Evolutionary conservation across 2,329 filamentous ascomycete species (phyloP).

Genomic region (Thielaviopsis cerberus): DNA sequence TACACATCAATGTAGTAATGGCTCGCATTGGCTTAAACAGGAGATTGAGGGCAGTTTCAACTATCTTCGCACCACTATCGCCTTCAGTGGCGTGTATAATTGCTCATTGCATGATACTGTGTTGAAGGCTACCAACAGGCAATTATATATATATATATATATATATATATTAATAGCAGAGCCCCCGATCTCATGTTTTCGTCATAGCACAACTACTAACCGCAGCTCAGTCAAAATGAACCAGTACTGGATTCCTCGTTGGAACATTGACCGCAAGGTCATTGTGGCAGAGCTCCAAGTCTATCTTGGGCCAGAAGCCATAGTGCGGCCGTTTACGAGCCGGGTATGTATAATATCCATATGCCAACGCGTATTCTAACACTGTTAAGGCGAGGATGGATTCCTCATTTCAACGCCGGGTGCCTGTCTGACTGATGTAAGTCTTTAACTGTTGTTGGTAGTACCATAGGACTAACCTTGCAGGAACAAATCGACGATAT

Average conservation of each 20-base stretch:
- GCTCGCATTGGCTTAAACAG: too few relatives aligned
- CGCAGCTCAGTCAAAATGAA: slow-evolving; percentile 22
- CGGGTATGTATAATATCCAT: not conserved
- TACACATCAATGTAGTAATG: too few relatives aligned
- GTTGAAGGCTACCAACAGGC: too few relatives aligned
- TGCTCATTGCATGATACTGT: too few relatives aligned
- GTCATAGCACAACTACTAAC: not conserved
- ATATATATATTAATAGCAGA: not conserved
- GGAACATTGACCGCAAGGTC: slow-evolving; percentile 41
- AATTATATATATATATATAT: too few relatives aligned
- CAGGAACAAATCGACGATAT: slow-evolving; percentile 47
- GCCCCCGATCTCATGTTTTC: not conserved
- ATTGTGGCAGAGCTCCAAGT: slow-evolving; percentile 40
- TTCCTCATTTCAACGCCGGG: slow-evolving; percentile 41
- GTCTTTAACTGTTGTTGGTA: slow-evolving; percentile 14
- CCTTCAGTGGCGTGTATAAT: too few relatives aligned
- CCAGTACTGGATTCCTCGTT: slow-evolving; percentile 41
- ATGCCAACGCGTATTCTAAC: slow-evolving; percentile 17
- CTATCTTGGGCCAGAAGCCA: slow-evolving; percentile 33
- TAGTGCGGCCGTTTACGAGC: not conserved
- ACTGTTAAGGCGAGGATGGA: slow-evolving; percentile 37
- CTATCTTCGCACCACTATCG: too few relatives aligned
- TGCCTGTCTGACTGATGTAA: slow-evolving; percentile 39
- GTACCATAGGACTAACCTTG: not conserved
- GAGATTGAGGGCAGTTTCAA: too few relatives aligned